phyloP scores from a whole-genome alignment of 2,329 filamentous ascomycete species.

The Ampelomyces quisqualis region DNA sequence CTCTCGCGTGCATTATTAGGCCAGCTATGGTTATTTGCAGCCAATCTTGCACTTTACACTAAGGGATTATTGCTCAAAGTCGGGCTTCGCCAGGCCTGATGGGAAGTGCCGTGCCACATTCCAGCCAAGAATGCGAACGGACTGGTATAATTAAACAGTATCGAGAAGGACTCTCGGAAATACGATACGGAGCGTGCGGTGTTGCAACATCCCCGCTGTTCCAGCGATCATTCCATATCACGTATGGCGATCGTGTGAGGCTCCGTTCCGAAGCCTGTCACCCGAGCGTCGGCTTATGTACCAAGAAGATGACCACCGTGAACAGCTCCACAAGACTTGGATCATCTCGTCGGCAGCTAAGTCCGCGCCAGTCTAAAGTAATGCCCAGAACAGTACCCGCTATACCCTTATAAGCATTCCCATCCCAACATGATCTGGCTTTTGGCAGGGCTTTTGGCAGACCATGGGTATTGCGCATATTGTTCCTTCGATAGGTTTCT shows the following conservation, averaged over 20 bases:
- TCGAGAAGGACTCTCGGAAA: not conserved
- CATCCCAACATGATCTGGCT: not conserved
- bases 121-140: too few species aligned
- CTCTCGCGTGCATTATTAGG: slow-evolving; percentile 19
- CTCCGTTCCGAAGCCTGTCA: not conserved
- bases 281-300: not conserved
- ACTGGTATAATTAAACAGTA: not conserved
- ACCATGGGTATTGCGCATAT: too few species aligned
- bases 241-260: not conserved
- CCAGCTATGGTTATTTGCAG: not conserved
- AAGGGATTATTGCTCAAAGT: too few species aligned
- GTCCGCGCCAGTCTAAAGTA: not conserved
- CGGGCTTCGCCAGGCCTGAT: too few species aligned
- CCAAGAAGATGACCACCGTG: not conserved
- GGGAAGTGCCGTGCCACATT: too few species aligned
- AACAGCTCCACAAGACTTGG: not conserved
- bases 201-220: not conserved
- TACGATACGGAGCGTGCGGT: not conserved
- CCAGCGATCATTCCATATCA: not conserved
- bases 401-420: not conserved
- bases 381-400: not conserved
- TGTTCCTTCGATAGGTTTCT: too few species aligned
- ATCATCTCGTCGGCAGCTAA: not conserved
- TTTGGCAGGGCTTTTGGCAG: too few species aligned
- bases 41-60: not conserved